A percentile compares a stretch with the other conserved stretches of the same genome.
Evolutionary conservation across 2,329 filamentous ascomycete species (phyloP).

Genomic region (Paraphaeosphaeria sporulosa): DNA sequence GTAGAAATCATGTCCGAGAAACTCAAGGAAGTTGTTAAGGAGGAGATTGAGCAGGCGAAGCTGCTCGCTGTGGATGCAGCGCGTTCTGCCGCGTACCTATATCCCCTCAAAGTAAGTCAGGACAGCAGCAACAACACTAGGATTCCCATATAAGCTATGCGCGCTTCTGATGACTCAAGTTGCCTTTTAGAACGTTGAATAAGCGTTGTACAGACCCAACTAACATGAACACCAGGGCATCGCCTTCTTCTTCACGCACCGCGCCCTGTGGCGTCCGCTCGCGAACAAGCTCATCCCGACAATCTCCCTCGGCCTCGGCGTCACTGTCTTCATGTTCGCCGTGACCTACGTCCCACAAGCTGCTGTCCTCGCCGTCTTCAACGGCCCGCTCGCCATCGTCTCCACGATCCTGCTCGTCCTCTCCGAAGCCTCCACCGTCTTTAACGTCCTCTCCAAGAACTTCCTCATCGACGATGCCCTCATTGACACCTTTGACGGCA

Average conservation of each 20-base stretch:
- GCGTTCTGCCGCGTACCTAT: slow-evolving; percentile 81
- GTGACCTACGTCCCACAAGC: slow-evolving; percentile 88
- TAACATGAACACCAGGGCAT: slow-evolving; percentile 58
- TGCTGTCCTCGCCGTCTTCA: slow-evolving; percentile 81
- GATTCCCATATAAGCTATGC: background rate
- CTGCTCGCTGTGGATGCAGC: slow-evolving; percentile 72
- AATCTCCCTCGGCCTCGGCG: slow-evolving; percentile 72
- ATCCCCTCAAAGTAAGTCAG: slow-evolving; percentile 73
- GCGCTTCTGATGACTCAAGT: background rate
- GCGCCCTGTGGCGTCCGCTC: slow-evolving; percentile 66
- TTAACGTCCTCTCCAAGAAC: slow-evolving; percentile 66
- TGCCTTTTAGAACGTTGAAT: background rate
- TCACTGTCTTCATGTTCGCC: slow-evolving; percentile 83
- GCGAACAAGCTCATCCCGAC: slow-evolving; percentile 66
- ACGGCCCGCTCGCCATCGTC: slow-evolving; percentile 80
- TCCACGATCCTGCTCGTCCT: slow-evolving; percentile 73
- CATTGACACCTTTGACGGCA: slow-evolving; percentile 87
- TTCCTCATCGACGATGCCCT: slow-evolving; percentile 84
- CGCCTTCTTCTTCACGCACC: slow-evolving; percentile 65
- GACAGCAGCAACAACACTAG: too few species aligned
- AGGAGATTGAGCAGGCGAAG: slow-evolving; percentile 75
- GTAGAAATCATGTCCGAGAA: slow-evolving; percentile 52
- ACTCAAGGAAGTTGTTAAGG: slow-evolving; percentile 65
- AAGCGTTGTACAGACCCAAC: background rate
- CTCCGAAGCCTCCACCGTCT: slow-evolving; percentile 59